Base-by-base conservation (phyloP, 148 eudicot genomes). In the Tetragonia tetragonoides region DNA sequence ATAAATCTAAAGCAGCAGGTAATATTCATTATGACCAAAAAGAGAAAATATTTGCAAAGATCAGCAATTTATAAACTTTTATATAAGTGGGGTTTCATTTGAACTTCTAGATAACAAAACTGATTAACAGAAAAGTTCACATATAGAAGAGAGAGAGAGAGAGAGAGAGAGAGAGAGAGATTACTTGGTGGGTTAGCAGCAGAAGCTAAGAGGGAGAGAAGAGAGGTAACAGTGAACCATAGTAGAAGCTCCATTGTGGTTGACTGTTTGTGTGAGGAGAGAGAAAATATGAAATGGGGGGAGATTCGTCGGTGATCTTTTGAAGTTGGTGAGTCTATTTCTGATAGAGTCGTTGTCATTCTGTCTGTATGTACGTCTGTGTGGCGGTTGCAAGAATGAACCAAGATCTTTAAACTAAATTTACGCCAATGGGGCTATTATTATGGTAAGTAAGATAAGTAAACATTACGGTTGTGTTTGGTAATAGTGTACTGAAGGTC, bases 141-240 rank as follows among this genome's bases (percentile, higher is more conserved):
- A 28, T 28, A 28, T 28, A 28, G 34, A 28, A 0, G 18, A 72
- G 24, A 66, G 4, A 39, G 21, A 16, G 59, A 64, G 41, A 10
- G 3, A 15, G 56, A 62, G 21, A 53, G 23, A 53, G 47, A 41
- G 71, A 47, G 46, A 51, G 72, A 75, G 21, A 37, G 76, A 83
- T 85, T 88, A 89, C 96, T 88, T 46, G 75, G 87, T 41, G 78
- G 72, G 72, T 65, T 18, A 56, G 18, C n/a, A 47, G 92, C 86
- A 63, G 83, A 82, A 69, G 90, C 85, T 70, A 87, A 83, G 75
- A 79, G 65, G 68, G 81, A 79, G 79, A 85, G 74, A 64, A 84
- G 70, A 70, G 64, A 79, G 16, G 84, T 37, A 38, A 73, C 9
- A 21, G 69, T 47, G 57, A 80, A 63, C 62, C 79, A 80, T 37